A percentile compares a stretch with the other conserved stretches of the same genome.
Evolutionary conservation across 805 yeast genomes (phyloP).

Genomic region (Candida takata): DNA sequence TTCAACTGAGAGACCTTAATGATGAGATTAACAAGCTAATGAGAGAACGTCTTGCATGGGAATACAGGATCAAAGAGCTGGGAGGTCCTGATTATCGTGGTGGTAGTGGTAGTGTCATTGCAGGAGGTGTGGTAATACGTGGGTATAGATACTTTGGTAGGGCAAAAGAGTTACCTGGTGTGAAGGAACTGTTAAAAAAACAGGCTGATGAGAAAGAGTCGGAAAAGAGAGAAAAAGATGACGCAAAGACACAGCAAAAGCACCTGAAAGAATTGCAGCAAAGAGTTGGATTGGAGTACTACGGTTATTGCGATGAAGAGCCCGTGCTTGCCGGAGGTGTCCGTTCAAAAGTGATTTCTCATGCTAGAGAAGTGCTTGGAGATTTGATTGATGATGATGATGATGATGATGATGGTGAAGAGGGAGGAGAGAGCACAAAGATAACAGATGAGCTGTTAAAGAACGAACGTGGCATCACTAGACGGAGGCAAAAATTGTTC

Average conservation of each 20-base stretch:
- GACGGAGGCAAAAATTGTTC: background rate
- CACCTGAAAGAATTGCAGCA: constrained; percentile 21
- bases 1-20: constrained; percentile 63
- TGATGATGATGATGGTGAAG: constrained; percentile 1
- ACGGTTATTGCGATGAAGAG: constrained; percentile 32
- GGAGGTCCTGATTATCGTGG: constrained; percentile 64
- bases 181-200: constrained; percentile 38
- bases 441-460: constrained; percentile 20
- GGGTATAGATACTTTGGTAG: constrained; percentile 65
- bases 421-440: background rate
- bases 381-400: constrained; percentile 1
- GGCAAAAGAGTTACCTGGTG: constrained; percentile 76
- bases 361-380: constrained; percentile 2
- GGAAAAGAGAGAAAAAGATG: constrained; percentile 11
- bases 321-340: constrained; percentile 1
- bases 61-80: constrained; percentile 55
- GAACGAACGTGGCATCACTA: constrained; percentile 22
- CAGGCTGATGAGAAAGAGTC: constrained; percentile 22
- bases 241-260: constrained; percentile 16
- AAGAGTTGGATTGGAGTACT: constrained; percentile 32
- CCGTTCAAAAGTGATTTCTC: background rate
- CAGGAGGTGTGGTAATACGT: constrained; percentile 16
- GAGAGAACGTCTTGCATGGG: constrained; percentile 73
- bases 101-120: constrained; percentile 21
- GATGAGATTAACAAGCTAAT: constrained; percentile 63